Evolutionary conservation across 2,329 filamentous ascomycete genomes (phyloP), one percentile per base, ranked within the genome.

Genomic region (Penicillium sp.): DNA sequence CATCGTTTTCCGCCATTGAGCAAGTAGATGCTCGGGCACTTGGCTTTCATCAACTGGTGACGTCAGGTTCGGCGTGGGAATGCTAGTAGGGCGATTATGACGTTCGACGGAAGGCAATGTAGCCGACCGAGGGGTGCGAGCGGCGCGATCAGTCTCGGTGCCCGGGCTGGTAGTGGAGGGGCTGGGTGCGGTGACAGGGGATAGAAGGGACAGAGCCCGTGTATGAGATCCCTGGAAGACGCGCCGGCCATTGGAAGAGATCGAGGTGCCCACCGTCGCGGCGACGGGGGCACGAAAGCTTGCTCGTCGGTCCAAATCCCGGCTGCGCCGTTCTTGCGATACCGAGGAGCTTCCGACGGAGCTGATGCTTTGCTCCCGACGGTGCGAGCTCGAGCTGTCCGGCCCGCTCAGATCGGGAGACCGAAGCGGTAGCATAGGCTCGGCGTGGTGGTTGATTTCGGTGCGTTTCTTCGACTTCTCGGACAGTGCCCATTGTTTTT

Each of bases 401-500:
- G 39, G 30, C 13, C 18, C 38, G 21, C 18, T 35, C 16, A 36
- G 37, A 15, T 57, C 63, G 14, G 61, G 55, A 11, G 48, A 77
- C 64, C 52, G 75, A 38, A 83, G 51, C 8, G 78, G 69, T 44
- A 80, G 77, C 54, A 84, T 63, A 5, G 75, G 78, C 43, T 86
- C 83, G 11, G 71, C 65, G 42, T 76, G 76, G 40, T 75, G 72
- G 49, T 74, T 78, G 35, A 79, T 75, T 45, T 88, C 80, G 3
- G 80, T 80, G 43, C 81, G 78, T 68, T 91, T 91, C 68, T 81
- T 87, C 43, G 80, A 78, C 32, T 80, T 81, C 61, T 96, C 89
- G 45, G 89, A 81, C 10, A 74, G 69, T 2, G 86, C 79, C 84
- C 87, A 97, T 64, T 89, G 84, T 57, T 79, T 84, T 73, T 96